Evolutionary conservation across 768 basidiomycete genomes (phyloP), one percentile per base, ranked within the genome.

Genomic region (Leccinum rimulosum): DNA sequence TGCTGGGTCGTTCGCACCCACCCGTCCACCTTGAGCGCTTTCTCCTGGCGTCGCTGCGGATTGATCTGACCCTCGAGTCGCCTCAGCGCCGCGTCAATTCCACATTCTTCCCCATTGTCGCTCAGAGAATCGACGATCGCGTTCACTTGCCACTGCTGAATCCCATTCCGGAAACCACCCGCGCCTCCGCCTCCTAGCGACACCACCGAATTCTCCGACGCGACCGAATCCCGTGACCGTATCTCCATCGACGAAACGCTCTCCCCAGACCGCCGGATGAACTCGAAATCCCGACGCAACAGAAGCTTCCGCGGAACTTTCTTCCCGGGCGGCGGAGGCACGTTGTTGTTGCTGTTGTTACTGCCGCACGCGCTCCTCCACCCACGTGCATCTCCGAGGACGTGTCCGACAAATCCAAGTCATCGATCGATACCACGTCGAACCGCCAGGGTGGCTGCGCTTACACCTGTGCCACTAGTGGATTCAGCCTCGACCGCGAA

Each of bases 41-140:
- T 91, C 64, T 85, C 88, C 62, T 84, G 78, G 68, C 88, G 84
- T 67, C 83, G 81, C 60, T 84, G 77, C 0, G 82, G 82, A 70
- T 93, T 92, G 55, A 95, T 90, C 69, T 93, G 86, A 0, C 93
- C 95, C 72, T 96, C 93, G 40, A 97, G 80, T 12, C 89, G 78
- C 25, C 82, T 78, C 61, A 97, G 71, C 17, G 95, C 93, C 7
- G 85, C 89, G 33, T 93, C 92, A 17, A 91, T 88, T 64, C 91
- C 93, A 1, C 92, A 92, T 17, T 75, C 80, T 58, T 87, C 91
- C 25, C 81, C 89, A 5, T 92, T 85, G 55, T 90, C 85, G 61
- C 84, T 88, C 63, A 89, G 75, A 40, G 83, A 85, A 52, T 91
- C 88, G 11, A 93, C 79, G 40, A 93, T 74, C 28, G 88, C 86